A percentile compares a stretch with the other conserved stretches of the same genome.
Conservation (phyloP, 345 rosid species). For the Gossypium stocksii region DNA sequence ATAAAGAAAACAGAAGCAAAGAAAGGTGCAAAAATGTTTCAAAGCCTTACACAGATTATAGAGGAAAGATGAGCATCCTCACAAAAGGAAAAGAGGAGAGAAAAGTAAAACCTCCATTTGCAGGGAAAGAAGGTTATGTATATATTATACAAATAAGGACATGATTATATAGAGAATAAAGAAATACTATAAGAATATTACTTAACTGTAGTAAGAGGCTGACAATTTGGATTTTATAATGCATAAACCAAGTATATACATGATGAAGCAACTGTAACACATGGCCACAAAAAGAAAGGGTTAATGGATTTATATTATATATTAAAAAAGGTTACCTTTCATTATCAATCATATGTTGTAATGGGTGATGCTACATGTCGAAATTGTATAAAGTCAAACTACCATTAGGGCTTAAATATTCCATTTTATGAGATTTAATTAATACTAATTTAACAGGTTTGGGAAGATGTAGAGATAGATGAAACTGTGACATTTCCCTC, state of each 20-base stretch:
- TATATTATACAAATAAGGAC: background rate
- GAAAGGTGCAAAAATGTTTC: background rate
- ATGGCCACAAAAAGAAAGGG: background rate
- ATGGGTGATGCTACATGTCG: conserved; percentile 1
- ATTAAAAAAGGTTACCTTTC: background rate
- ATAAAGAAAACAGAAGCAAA: background rate
- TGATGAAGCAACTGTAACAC: background rate
- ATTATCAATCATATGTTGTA: background rate
- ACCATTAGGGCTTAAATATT: background rate
- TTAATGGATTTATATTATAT: background rate
- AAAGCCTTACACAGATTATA: conserved; percentile 3
- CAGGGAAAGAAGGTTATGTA: background rate
- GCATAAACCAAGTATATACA: background rate
- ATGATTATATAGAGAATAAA: background rate
- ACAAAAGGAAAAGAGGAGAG: background rate
- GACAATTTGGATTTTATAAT: background rate
- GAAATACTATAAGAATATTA: background rate
- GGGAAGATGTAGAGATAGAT: conserved; percentile 5
- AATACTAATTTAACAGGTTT: background rate
- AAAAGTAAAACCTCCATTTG: conserved; percentile 7
- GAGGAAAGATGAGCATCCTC: background rate
- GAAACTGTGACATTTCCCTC: background rate
- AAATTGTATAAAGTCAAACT: conserved; percentile 6
- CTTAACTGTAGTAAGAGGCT: background rate
- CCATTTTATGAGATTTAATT: background rate